Percentiles rank a stretch among this genome's conserved stretches.
Conservation (phyloP, 2,329 filamentous ascomycete species). For the Microcyclosporella mali region DNA sequence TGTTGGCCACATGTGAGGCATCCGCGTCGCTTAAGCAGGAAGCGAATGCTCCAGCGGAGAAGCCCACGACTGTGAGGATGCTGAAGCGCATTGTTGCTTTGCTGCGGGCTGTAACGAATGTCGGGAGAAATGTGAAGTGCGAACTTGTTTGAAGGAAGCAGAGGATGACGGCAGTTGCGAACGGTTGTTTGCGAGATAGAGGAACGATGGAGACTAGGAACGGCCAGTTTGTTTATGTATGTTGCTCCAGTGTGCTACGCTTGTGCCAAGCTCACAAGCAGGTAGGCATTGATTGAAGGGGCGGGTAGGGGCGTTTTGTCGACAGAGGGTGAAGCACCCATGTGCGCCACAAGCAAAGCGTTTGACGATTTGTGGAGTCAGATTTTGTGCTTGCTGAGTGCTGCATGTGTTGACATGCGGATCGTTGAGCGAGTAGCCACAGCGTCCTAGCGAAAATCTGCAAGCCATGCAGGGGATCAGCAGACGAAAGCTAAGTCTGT, state of each 20-base stretch:
- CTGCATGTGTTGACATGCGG: background rate
- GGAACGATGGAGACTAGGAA: too few relatives aligned
- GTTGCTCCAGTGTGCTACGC: background rate
- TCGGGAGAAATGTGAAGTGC: background rate
- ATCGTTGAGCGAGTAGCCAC: background rate
- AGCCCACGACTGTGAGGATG: slow-evolving; percentile 3
- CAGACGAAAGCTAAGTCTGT: too few relatives aligned
- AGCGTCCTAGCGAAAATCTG: background rate
- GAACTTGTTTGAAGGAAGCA: background rate
- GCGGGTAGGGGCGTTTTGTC: too few relatives aligned
- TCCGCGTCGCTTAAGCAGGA: slow-evolving; percentile 23
- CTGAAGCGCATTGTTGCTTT: slow-evolving; percentile 6
- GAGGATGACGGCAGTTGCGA: too few relatives aligned
- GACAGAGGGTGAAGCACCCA: too few relatives aligned
- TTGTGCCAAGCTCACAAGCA: background rate
- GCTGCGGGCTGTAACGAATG: background rate
- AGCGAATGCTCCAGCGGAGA: background rate
- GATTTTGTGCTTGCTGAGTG: background rate
- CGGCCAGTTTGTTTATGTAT: slow-evolving; percentile 1
- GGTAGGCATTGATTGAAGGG: too few relatives aligned
- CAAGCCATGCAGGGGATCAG: too few relatives aligned
- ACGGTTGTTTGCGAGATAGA: too few relatives aligned
- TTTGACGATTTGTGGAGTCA: background rate
- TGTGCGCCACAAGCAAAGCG: background rate
- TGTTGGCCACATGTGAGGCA: slow-evolving; percentile 23